phyloP scores from a whole-genome alignment of 495 filamentous ascomycete species.

The Xylaria palmicola region DNA sequence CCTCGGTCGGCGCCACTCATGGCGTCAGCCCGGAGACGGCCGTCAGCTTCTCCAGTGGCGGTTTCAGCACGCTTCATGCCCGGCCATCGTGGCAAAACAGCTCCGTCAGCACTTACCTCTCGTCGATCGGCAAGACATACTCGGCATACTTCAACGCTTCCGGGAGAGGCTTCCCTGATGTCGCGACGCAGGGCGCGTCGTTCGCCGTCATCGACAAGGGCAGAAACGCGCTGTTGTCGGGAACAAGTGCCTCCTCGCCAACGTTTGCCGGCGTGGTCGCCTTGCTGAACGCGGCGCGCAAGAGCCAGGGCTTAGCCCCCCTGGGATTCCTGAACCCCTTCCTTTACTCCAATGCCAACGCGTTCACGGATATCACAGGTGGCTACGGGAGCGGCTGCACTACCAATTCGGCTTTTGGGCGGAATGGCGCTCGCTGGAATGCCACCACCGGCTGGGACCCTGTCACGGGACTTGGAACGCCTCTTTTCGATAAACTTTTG shows the following conservation, averaged over 20 bases:
- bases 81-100: slow-evolving; percentile 60
- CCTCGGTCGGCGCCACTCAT: slow-evolving; percentile 67
- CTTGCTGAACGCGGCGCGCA: slow-evolving; percentile 60
- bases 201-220: slow-evolving; percentile 49
- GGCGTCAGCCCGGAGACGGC: slow-evolving; percentile 58
- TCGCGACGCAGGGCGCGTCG: slow-evolving; percentile 57
- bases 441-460: slow-evolving; percentile 41
- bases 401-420: slow-evolving; percentile 52
- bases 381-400: slow-evolving; percentile 60
- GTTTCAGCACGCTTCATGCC: slow-evolving; percentile 67
- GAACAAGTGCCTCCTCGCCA: slow-evolving; percentile 40
- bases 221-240: slow-evolving; percentile 48
- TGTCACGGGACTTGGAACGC: slow-evolving; percentile 36
- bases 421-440: slow-evolving; percentile 42
- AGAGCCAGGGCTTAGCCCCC: slow-evolving; percentile 49
- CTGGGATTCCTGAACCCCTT: slow-evolving; percentile 65
- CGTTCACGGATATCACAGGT: slow-evolving; percentile 58
- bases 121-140: slow-evolving; percentile 44
- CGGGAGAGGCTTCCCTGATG: slow-evolving; percentile 61
- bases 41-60: slow-evolving; percentile 60
- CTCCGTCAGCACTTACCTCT: slow-evolving; percentile 59
- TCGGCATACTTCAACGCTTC: slow-evolving; percentile 49
- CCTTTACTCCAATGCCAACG: slow-evolving; percentile 58
- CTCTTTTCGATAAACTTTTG: slow-evolving; percentile 27
- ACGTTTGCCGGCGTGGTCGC: slow-evolving; percentile 51